Evolutionary conservation across 768 basidiomycete genomes (phyloP).

Genomic region (Stropharia rugosoannulata): DNA sequence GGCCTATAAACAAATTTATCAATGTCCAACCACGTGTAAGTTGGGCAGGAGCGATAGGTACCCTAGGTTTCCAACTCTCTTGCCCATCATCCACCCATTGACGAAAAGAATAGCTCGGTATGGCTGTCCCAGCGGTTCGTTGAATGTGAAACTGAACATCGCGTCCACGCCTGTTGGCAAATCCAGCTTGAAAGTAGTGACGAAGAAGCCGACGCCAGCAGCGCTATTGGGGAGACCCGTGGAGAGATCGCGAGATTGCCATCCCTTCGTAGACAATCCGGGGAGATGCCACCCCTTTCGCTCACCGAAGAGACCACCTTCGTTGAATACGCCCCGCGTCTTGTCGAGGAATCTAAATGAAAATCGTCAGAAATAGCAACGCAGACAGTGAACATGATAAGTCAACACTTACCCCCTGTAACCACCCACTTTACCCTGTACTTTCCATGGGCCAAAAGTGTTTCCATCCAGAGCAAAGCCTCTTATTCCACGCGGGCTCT

Average conservation of each 20-base stretch:
- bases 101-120: constrained; percentile 77
- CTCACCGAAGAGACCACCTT: constrained; percentile 73
- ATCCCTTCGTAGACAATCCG: constrained; percentile 61
- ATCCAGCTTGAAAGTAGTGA: constrained; percentile 66
- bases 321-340: constrained; percentile 64
- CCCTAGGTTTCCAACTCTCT: constrained; percentile 72
- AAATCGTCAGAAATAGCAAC: background rate
- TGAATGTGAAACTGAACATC: constrained; percentile 71
- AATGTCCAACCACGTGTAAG: background rate
- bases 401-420: constrained; percentile 48
- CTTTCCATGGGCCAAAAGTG: constrained; percentile 61
- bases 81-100: constrained; percentile 92
- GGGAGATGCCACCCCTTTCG: constrained; percentile 76
- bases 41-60: constrained; percentile 21
- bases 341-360: constrained; percentile 70
- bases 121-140: constrained; percentile 54
- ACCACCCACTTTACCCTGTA: constrained; percentile 77
- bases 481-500: constrained; percentile 76
- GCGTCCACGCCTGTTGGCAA: constrained; percentile 63
- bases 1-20: constrained; percentile 42
- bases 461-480: constrained; percentile 72
- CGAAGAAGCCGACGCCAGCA: constrained; percentile 82
- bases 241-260: constrained; percentile 56
- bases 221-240: constrained; percentile 53
- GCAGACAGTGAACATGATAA: background rate